Evolutionary conservation across 805 yeast species (phyloP), one percentile per base, ranked within the genome.

Genomic region (Clavispora phyllophila): DNA sequence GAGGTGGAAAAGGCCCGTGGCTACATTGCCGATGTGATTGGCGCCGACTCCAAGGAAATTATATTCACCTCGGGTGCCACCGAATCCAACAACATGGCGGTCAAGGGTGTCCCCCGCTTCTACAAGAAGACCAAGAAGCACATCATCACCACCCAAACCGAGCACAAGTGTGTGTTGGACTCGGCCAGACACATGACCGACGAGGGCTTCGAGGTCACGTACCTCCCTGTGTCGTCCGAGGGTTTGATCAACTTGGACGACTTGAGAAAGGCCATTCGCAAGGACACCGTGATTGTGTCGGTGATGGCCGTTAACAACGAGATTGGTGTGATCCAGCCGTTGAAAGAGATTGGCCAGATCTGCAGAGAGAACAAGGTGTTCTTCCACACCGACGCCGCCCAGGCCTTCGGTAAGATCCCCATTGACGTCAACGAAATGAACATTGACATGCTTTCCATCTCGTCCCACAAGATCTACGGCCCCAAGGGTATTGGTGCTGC

Each of bases 61-160:
- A 84, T 93, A 37, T 90, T 93, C 72, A 93, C 98, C 0, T 84
- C 95, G 2, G 99, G 99, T 45, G 99, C 99, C 45, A 93, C 99
- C 4, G 99, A 93, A 65, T 81, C 93, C 36, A 93, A 93, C 70
- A 93, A 95, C 63, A 87, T 87, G 87, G 90, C 86, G 23, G 68
- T 93, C 53, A 93, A 93, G 67, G 99, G 99, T 60, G 95, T 93
- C 13, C 91, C 96, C 2, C 76, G 96, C 47, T 93, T 93, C 66
- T 93, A 91, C 72, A 78, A 79, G 46, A 86, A 84, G 58, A 84
- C 91, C 33, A 93, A 91, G 71, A 84, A 81, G 58, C 99, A 93
- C 65, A 84, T 93, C 55, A 90, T 93, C 62, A 93, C 99, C 19
- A 81, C 95, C 2, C 96, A 89, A 65, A 93, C 98, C 1, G 99